Evolutionary conservation across 257 asterid genomes (phyloP).

Genomic region (Handroanthus guayacan): DNA sequence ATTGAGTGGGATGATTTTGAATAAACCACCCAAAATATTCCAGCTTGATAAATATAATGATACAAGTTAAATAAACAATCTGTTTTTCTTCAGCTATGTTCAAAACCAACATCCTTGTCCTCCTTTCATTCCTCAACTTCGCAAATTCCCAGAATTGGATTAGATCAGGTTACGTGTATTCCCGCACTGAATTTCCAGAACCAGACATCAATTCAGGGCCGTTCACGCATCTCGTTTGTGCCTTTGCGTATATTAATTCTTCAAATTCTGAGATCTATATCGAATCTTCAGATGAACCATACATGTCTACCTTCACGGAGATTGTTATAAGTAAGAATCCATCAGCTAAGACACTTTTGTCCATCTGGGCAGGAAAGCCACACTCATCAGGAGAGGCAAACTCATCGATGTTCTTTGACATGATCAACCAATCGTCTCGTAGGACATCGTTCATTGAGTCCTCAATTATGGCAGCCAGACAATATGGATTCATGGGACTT

Average conservation of each 20-base stretch:
- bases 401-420: slow-evolving; percentile 18
- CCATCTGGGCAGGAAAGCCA: slow-evolving; percentile 32
- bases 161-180: slow-evolving; percentile 49
- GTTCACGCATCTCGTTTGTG: too few species aligned
- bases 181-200: slow-evolving; percentile 43
- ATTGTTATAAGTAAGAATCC: slow-evolving; percentile 22
- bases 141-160: slow-evolving; percentile 41
- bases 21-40: too few species aligned
- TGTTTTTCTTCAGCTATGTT: slow-evolving; percentile 19
- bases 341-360: slow-evolving; percentile 37
- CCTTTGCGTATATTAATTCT: too few species aligned
- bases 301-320: slow-evolving; percentile 42
- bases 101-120: slow-evolving; percentile 9
- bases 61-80: not conserved
- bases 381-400: not conserved
- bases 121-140: slow-evolving; percentile 9
- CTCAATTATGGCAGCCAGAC: slow-evolving; percentile 36
- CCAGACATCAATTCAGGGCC: slow-evolving; percentile 42
- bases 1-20: too few species aligned
- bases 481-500: not conserved
- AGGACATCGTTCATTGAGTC: slow-evolving; percentile 39
- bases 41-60: too few species aligned
- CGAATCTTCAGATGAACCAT: slow-evolving; percentile 36
- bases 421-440: slow-evolving; percentile 30
- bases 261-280: slow-evolving; percentile 32